phyloP scores from a whole-genome alignment of 106 monocot genomes.

The Chionographis japonica region DNA sequence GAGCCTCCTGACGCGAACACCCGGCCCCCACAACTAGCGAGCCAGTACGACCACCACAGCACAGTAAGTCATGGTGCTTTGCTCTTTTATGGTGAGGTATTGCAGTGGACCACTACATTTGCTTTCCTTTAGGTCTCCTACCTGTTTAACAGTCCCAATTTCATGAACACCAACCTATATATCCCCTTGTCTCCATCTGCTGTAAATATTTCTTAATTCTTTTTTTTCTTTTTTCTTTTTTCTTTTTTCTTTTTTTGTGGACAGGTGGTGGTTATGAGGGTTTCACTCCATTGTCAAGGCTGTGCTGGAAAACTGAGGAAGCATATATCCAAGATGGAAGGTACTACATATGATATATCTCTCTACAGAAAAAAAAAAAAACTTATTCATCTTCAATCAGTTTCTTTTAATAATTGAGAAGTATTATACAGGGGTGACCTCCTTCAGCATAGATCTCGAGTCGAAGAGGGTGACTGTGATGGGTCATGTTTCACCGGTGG shows the following conservation, averaged over 20 bases:
- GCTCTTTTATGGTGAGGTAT: too few relatives aligned
- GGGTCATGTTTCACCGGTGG: slow-evolving; percentile 88
- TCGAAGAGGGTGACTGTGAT: slow-evolving; percentile 94
- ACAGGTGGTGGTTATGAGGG: slow-evolving; percentile 91
- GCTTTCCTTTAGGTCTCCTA: too few relatives aligned
- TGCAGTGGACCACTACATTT: too few relatives aligned
- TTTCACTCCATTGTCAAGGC: slow-evolving; percentile 86
- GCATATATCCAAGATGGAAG: slow-evolving; percentile 96
- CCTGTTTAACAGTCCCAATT: background rate
- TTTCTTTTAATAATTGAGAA: background rate
- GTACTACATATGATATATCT: slow-evolving; percentile 22
- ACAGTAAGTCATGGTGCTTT: too few relatives aligned
- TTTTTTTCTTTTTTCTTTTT: background rate
- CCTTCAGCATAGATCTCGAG: slow-evolving; percentile 95
- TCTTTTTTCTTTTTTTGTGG: background rate
- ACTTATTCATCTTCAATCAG: background rate
- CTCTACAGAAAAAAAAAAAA: background rate
- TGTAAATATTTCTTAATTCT: background rate
- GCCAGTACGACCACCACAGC: too few relatives aligned
- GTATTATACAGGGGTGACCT: slow-evolving; percentile 72
- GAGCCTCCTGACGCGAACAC: too few relatives aligned
- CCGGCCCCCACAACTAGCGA: too few relatives aligned
- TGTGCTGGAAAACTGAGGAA: slow-evolving; percentile 94
- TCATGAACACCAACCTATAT: too few relatives aligned
- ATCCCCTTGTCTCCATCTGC: slow-evolving; percentile 4